Evolutionary conservation across 192 early-diverging fungal species (phyloP).

Genomic region (Diversispora epigaea): DNA sequence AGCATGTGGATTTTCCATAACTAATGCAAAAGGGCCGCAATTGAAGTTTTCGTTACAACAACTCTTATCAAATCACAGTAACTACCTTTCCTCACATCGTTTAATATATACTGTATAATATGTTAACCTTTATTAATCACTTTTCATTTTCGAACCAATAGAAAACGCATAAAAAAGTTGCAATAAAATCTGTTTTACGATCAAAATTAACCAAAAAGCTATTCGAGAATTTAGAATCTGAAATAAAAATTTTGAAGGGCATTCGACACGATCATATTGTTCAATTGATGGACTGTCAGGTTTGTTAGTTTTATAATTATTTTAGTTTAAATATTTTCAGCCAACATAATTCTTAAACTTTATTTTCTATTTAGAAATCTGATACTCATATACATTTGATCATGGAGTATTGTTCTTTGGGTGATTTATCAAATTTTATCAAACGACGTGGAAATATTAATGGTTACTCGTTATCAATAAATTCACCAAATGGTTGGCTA

Average conservation of each 20-base stretch:
- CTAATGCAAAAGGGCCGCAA: background rate
- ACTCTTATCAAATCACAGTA: slow-evolving; percentile 4
- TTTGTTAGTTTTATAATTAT: slow-evolving; percentile 37
- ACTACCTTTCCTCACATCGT: background rate
- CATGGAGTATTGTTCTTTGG: slow-evolving; percentile 97
- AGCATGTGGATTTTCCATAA: background rate
- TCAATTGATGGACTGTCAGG: slow-evolving; percentile 82
- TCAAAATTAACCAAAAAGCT: slow-evolving; percentile 90
- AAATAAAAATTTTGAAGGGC: slow-evolving; percentile 89
- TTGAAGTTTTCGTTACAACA: background rate
- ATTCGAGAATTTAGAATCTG: slow-evolving; percentile 91
- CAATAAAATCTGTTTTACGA: slow-evolving; percentile 87
- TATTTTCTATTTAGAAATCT: slow-evolving; percentile 64
- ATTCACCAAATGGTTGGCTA: slow-evolving; percentile 71
- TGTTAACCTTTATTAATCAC: background rate
- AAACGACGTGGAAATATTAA: slow-evolving; percentile 57
- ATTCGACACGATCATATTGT: slow-evolving; percentile 88
- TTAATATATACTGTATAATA: background rate
- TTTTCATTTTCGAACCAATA: slow-evolving; percentile 18
- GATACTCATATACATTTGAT: slow-evolving; percentile 92
- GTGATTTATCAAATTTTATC: slow-evolving; percentile 91
- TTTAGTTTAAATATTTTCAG: background rate
- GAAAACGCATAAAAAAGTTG: slow-evolving; percentile 64
- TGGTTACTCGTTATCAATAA: slow-evolving; percentile 41
- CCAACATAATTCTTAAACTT: no score